Conservation (phyloP, 2,329 filamentous ascomycete species). For the Metarhizium robertsii region DNA sequence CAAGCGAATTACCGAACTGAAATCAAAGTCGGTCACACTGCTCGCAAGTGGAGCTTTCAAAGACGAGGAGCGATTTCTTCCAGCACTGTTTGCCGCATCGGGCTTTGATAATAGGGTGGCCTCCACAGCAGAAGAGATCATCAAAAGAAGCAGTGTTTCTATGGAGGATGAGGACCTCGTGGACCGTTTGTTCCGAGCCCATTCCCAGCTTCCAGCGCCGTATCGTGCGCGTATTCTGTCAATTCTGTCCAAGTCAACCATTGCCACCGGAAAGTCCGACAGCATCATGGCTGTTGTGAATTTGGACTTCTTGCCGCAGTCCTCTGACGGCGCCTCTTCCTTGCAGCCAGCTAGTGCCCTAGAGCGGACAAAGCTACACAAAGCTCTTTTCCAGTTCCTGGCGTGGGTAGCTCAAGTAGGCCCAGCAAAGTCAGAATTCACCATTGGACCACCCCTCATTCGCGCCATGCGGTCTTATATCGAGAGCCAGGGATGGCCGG, state of each 20-base stretch:
- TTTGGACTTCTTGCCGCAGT: slow-evolving; percentile 44
- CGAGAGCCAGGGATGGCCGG: slow-evolving; percentile 74
- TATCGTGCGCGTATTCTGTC: slow-evolving; percentile 70
- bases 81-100: slow-evolving; percentile 73
- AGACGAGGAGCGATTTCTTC: slow-evolving; percentile 73
- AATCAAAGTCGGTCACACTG: slow-evolving; percentile 54
- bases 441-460: slow-evolving; percentile 61
- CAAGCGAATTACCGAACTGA: slow-evolving; percentile 34
- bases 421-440: slow-evolving; percentile 45
- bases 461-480: slow-evolving; percentile 64
- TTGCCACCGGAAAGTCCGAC: slow-evolving; percentile 59
- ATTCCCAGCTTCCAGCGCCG: slow-evolving; percentile 61
- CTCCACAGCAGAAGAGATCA: slow-evolving; percentile 76
- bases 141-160: slow-evolving; percentile 70
- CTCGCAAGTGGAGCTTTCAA: slow-evolving; percentile 79
- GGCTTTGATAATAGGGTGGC: slow-evolving; percentile 74
- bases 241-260: slow-evolving; percentile 66
- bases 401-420: slow-evolving; percentile 78
- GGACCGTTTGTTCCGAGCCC: slow-evolving; percentile 59
- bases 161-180: slow-evolving; percentile 61
- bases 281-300: slow-evolving; percentile 62
- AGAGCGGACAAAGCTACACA: slow-evolving; percentile 70
- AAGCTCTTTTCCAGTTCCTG: slow-evolving; percentile 76
- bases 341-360: slow-evolving; percentile 44
- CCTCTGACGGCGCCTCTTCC: slow-evolving; percentile 2